Base-by-base conservation (phyloP, 257 asterid species). In the Solanum piurae region DNA sequence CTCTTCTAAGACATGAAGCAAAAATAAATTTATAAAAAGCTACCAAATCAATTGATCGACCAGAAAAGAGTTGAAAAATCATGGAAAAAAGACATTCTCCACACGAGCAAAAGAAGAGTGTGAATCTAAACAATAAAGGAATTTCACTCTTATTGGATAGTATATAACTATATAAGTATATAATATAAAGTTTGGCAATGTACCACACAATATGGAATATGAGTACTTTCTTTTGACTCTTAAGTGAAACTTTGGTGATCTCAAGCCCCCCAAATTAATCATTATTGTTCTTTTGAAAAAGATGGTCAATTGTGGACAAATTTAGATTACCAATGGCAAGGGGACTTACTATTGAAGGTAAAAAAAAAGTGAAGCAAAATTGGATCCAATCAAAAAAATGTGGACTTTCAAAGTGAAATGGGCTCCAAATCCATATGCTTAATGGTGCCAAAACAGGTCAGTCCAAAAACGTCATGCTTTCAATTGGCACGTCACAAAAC, bases 381-480 rank as follows among this genome's bases (percentile, higher is more conserved):
- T 73, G 37, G 84, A 49, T 62, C 72, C 75, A 33, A 60, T 12
- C n/a, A 83, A 21, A 21, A 23, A 12, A 12, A 44, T 44, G 38
- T 79, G 38, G 68, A 27, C 25, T 80, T 80, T 80, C 85, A 80
- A 80, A 80, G 68, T 29, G 66, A 80, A 18, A 29, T 46, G 85
- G 85, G 42, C 68, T 46, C 29, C 27, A 25, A 74, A 40, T 76
- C 33, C 83, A 76, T 6, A n/a, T 74, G 23, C 23, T 55, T 40
- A 62, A 77, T 62, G 27, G 38, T 69, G 80, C 89, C 91, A 89
- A 91, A 86, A 80, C 68, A 64, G 86, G 86, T 49, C 27, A 76
- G 87, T 88, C 90, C 92, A 88, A 88, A 68, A 85, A 85, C 14
- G 86, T 84, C 90, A 74, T 71, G 42, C 29, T 86, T 66, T 87